Percentiles rank a stretch among this genome's conserved stretches.
Evolutionary conservation across 2,329 filamentous ascomycete genomes (phyloP).

Genomic region (Scopulariopsis brevicaulis): DNA sequence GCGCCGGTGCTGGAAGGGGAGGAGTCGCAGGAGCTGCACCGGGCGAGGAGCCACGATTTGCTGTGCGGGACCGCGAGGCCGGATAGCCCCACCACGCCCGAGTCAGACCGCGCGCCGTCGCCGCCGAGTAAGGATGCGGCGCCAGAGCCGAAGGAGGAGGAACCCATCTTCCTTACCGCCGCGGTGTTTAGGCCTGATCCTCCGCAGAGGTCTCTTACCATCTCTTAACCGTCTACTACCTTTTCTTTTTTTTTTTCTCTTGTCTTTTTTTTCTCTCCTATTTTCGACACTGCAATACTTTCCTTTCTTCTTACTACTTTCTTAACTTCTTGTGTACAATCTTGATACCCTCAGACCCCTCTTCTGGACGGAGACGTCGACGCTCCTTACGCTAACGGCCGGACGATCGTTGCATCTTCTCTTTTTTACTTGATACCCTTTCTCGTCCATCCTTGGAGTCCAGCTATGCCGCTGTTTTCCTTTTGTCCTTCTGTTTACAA

Average conservation of each 20-base stretch:
- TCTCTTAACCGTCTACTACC: not conserved
- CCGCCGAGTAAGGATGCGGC: slow-evolving; percentile 15
- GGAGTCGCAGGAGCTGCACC: slow-evolving; percentile 30
- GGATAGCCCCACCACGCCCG: slow-evolving; percentile 10
- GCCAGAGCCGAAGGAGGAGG: slow-evolving; percentile 14
- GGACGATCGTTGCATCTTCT: not conserved
- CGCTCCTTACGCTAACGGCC: not conserved
- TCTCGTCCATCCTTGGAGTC: not conserved
- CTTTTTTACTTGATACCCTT: not conserved
- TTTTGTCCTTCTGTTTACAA: not conserved
- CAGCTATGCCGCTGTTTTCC: not conserved
- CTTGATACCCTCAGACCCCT: not conserved
- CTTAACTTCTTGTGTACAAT: no score
- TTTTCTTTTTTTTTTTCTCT: not conserved
- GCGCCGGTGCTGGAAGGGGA: slow-evolving; percentile 10
- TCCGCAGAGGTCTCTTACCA: not conserved
- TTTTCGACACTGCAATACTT: no score
- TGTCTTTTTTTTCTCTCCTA: not conserved
- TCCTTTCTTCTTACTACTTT: not conserved
- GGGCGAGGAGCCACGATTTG: slow-evolving; percentile 38
- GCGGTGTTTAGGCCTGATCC: slow-evolving; percentile 34
- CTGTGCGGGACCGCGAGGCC: slow-evolving; percentile 24
- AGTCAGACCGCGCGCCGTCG: slow-evolving; percentile 19
- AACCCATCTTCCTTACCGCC: slow-evolving; percentile 32
- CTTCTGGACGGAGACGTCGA: not conserved